These are phyloP conservation scores for Lyophyllum decastes DNA, from an alignment of 768 basidiomycete genomes.

Conservation along the genomic window DNA sequence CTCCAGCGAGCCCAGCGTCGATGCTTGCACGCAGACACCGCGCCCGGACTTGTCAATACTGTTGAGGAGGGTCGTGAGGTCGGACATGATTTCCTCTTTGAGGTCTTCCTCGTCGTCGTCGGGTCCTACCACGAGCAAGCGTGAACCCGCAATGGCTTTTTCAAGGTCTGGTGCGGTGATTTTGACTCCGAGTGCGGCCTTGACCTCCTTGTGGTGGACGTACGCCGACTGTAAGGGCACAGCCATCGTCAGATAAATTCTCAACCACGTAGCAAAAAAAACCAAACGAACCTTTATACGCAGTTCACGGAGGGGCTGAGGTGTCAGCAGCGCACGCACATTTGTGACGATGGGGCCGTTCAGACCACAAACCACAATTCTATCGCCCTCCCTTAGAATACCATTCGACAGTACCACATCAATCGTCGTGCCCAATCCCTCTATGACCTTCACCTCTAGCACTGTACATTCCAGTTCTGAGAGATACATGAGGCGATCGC, in stretches of 20 bases:
- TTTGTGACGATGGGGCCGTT: conserved; percentile 98
- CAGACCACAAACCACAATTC: conserved; percentile 93
- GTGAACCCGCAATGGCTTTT: conserved; percentile 97
- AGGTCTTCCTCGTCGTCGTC: conserved; percentile 97
- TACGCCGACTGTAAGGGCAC: conserved; percentile 72
- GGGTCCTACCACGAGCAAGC: conserved; percentile 87
- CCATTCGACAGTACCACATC: conserved; percentile 97
- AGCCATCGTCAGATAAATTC: conserved; percentile 6
- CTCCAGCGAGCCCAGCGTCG: conserved; percentile 95
- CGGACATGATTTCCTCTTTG: conserved; percentile 95
- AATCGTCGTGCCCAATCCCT: conserved; percentile 96
- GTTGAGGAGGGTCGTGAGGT: conserved; percentile 83
- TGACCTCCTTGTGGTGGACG: conserved; percentile 96
- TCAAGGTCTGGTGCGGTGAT: conserved; percentile 93
- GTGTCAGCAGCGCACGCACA: conserved; percentile 90
- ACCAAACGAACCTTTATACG: conserved; percentile 78
- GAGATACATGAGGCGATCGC: conserved; percentile 95
- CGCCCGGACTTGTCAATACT: conserved; percentile 95
- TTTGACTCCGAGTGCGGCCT: conserved; percentile 96
- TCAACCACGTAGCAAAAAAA: conserved; percentile 2
- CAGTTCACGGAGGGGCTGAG: conserved; percentile 93
- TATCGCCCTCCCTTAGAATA: conserved; percentile 87
- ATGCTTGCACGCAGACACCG: conserved; percentile 97
- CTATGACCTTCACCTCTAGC: conserved; percentile 97
- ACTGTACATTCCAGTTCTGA: conserved; percentile 97